A percentile compares a stretch with the other conserved stretches of the same genome.
phyloP scores from a whole-genome alignment of 192 early-diverging fungal genomes.

The Podila epigama region DNA sequence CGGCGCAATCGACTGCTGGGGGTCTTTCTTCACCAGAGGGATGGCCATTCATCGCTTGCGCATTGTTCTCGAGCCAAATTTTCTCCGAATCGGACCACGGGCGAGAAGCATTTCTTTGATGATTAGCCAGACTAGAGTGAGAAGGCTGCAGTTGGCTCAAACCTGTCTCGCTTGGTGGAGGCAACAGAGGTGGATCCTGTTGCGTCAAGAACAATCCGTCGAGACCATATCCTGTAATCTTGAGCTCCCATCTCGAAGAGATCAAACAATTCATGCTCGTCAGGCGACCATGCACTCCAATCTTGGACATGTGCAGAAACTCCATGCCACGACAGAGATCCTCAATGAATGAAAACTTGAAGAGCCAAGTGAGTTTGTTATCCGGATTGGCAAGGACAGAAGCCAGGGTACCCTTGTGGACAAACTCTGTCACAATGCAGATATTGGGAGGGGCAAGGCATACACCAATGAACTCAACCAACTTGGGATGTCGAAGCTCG shows the following conservation, averaged over 20 bases:
- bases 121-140: neutral
- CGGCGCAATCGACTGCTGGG: too few species aligned
- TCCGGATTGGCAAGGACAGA: constrained; percentile 51
- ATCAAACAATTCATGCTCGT: constrained; percentile 52
- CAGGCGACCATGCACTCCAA: constrained; percentile 49
- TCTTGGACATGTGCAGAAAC: constrained; percentile 56
- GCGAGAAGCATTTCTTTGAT: neutral
- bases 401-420: constrained; percentile 49
- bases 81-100: neutral
- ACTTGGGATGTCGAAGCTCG: constrained; percentile 48
- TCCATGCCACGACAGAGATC: constrained; percentile 55
- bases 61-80: neutral
- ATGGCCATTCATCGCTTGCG: too few species aligned
- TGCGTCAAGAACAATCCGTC: constrained; percentile 40
- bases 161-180: neutral
- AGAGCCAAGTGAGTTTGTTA: constrained; percentile 53
- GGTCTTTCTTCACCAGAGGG: too few species aligned
- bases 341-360: constrained; percentile 55
- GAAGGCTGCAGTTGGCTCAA: neutral
- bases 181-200: neutral
- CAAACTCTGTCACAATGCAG: constrained; percentile 54
- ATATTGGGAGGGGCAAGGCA: constrained; percentile 37
- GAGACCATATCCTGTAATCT: constrained; percentile 53
- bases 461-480: constrained; percentile 53
- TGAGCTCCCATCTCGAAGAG: constrained; percentile 54